Base-by-base conservation (phyloP, 2,329 filamentous ascomycete genomes). In the Fusarium fujikuroi region DNA sequence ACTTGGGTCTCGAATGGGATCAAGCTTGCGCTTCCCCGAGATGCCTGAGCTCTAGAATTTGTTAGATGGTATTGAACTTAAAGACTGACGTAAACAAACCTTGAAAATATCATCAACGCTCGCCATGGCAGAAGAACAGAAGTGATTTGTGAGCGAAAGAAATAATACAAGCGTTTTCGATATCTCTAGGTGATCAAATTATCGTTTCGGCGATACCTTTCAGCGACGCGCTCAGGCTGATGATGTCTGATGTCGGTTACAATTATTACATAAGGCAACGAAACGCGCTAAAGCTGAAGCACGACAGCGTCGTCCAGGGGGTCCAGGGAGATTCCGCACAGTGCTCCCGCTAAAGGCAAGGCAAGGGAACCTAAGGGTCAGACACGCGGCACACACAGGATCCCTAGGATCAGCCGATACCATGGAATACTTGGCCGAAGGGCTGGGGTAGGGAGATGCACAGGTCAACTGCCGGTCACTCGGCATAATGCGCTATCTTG, bases 1-100 rank as follows among this genome's bases (percentile, higher is more conserved):
- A 92, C 90, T 90, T 69, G 90, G 89, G 80, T 92, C 89, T 77
- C 85, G 85, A 69, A 90, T 81, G 23, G 88, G 85, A 68, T 92
- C 90, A 60, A 91, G 83, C 81, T 91, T 92, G 76, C 90, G 87
- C 80, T 92, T 92, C 83, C 85, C 87, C 61, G 85, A 80, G 36
- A 84, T 79, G 66, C 86, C 85, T 25, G 85, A 75, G 62, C 66
- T 73, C 76, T 78, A 47, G 56, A 64, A 65, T 65, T 70, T 58
- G 62, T 77, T 73, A 78, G 68, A 23, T 12, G 40, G 21, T 39
- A 40, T 15, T 47, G 36, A 44, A 57, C 25, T 19, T 57, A 32
- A 25, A n/a, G 28, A n/a, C 21, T 18, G 40, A 16, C 36, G 52
- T 43, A 9, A 47, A 59, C 52, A 15, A 69, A 79, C 88, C 82